Base-by-base conservation (phyloP, 2,329 filamentous ascomycete genomes). In the Pseudovirgaria hyperparasitica region DNA sequence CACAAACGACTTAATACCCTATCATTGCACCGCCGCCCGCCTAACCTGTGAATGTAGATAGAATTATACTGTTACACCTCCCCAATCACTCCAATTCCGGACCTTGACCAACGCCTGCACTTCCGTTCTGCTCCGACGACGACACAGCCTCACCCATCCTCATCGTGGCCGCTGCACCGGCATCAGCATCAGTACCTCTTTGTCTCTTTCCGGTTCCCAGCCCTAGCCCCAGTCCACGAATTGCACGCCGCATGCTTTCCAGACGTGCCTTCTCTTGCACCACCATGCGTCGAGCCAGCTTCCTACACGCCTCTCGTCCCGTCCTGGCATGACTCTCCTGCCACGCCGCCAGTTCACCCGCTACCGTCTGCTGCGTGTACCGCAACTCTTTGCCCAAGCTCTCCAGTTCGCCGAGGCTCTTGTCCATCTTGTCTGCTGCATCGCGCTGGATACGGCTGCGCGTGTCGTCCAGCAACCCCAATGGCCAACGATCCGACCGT, bases 301-400 rank as follows among this genome's bases (percentile, higher is more conserved):
- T 74, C 38, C 67, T 72, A 34, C 94, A 70, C 16, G 82, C 81
- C 32, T 70, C 70, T 34, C 75, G 63, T 2, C 81, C 85, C 57
- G 82, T 73, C 43, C 70, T 72, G 39, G 84, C 82, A 45, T 92
- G 75, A 59, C 85, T 72, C 21, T 92, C 84, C 45, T 93, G 86
- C 84, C 90, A 98, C 10, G 82, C 85, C 1, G 90, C 90, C 30
- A 98, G 55, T 57, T 98, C 90, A 2, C 74, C 69, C 5, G 92
- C 87, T 14, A 96, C 87, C 9, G 87, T 84, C 52, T 92, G 82
- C 57, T 94, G 87, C 25, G 86, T 93, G 52, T 90, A 93, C 26
- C 84, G 64, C 29, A 98, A 60, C 54, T 98, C 90, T 27, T 72
- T 72, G 0, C 78, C 76, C n/a, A 93, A 55, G 22, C 73, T 70